These are phyloP conservation scores for Xylaria hypoxylon DNA, from an alignment of 2,329 filamentous ascomycete genomes.

Conservation along the genomic window DNA sequence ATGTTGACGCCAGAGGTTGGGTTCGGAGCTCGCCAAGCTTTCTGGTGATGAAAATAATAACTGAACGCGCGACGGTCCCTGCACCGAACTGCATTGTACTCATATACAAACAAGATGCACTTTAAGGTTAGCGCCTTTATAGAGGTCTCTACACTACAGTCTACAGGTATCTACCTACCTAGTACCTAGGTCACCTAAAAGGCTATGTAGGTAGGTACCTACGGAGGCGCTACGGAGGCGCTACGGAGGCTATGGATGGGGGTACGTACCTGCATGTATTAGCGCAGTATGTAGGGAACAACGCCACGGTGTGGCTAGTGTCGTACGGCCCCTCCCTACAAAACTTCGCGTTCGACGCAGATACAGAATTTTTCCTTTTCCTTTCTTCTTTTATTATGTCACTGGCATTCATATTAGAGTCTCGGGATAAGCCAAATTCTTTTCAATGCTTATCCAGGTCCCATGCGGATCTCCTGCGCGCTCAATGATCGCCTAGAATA, in stretches of 20 bases:
- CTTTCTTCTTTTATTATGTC: slow-evolving; percentile 73
- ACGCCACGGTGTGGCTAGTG: slow-evolving; percentile 40
- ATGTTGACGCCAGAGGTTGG: slow-evolving; percentile 11
- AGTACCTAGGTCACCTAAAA: background rate
- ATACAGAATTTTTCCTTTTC: slow-evolving; percentile 49
- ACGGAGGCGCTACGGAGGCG: slow-evolving; percentile 6
- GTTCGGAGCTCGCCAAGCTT: slow-evolving; percentile 20
- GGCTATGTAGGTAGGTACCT: slow-evolving; percentile 14
- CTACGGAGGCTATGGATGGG: background rate
- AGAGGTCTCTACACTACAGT: too few species aligned
- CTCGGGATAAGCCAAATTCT: slow-evolving; percentile 82
- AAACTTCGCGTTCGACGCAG: slow-evolving; percentile 19
- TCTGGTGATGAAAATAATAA: slow-evolving; percentile 28
- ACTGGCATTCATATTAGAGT: slow-evolving; percentile 98
- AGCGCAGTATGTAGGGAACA: background rate
- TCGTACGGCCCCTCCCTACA: background rate
- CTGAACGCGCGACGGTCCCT: slow-evolving; percentile 11
- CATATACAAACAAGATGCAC: too few species aligned
- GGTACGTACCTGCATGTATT: background rate
- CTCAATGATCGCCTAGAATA: slow-evolving; percentile 97
- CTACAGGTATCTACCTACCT: background rate
- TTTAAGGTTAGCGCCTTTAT: too few species aligned
- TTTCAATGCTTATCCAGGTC: slow-evolving; percentile 93
- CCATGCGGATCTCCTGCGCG: slow-evolving; percentile 86
- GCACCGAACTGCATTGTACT: too few species aligned